Evolutionary conservation across 1,139 yeast genomes (phyloP), one percentile per base, ranked within the genome.

Genomic region (Geotrichum klebahnii): DNA sequence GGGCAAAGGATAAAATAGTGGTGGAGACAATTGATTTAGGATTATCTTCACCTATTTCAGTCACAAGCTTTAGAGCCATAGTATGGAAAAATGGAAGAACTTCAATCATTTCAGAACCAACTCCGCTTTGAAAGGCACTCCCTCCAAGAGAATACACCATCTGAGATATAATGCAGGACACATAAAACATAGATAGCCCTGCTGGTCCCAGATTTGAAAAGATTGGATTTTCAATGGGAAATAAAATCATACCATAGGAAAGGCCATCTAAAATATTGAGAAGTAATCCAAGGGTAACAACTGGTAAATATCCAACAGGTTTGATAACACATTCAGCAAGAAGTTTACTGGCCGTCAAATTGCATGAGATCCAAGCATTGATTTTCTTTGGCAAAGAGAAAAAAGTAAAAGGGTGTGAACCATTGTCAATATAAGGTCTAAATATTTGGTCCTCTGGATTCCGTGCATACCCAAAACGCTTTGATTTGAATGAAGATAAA

Each of bases 21-120:
- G 98, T 92, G 1, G 97, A 82, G 33, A 92, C 73, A 10, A 92
- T 79, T 5, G 79, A 81, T 28, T 82, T 81, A 19, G 77, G 74
- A 33, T 74, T 69, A 32, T 70, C 72, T 8, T 72, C 78, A 1
- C 82, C 81, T 63, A 85, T 71, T 23, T 80, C 77, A 3, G 67
- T 66, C 62, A 81, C 71, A 42, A 92, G 82, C 3, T 84, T 74
- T 20, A 79, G 72, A 0, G 97, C 97, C 96, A 92, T 90, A 2
- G 95, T 78, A 63, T 92, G 98, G 73, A 92, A 92, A 66, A 92
- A 92, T 1, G 98, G 98, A 0, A 97, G 95, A 19, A 92, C 90
- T 67, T 92, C 98, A 58, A 92, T 92, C 98, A 92, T 92, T 69
- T 92, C 98, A 3, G 96, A 86, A 0, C 98, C 98, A 46, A 90